phyloP scores from a whole-genome alignment of 768 basidiomycete species.

The Sporobolomyces phaffii region DNA sequence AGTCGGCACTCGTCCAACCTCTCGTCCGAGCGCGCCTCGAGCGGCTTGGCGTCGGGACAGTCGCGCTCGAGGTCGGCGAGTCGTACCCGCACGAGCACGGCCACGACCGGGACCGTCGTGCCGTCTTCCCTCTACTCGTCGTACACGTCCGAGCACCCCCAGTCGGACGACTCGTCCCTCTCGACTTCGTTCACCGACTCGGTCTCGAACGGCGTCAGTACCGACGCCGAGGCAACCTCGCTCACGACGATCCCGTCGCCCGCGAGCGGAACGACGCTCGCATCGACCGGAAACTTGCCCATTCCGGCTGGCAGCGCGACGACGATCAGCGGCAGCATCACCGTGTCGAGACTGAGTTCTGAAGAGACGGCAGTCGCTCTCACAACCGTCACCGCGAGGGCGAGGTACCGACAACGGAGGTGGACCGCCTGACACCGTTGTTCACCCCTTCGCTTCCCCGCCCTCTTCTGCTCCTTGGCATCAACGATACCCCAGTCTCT shows the following conservation, averaged over 20 bases:
- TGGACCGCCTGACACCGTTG: background rate
- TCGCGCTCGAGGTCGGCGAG: background rate
- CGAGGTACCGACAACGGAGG: background rate
- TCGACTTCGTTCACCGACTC: background rate
- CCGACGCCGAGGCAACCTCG: background rate
- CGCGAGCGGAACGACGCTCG: slow-evolving; percentile 3
- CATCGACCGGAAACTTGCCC: slow-evolving; percentile 31
- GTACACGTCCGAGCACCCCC: slow-evolving; percentile 21
- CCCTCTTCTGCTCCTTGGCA: background rate
- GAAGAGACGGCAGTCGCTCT: background rate
- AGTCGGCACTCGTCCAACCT: background rate
- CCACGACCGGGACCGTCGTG: slow-evolving; percentile 24
- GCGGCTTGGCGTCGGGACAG: background rate
- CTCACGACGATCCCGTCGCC: slow-evolving; percentile 5
- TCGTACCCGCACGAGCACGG: background rate
- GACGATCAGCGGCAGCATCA: slow-evolving; percentile 16
- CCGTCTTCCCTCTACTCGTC: slow-evolving; percentile 26
- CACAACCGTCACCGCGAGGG: background rate
- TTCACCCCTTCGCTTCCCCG: background rate
- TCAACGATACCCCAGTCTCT: too few species aligned
- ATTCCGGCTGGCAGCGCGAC: slow-evolving; percentile 20
- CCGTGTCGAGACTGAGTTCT: background rate
- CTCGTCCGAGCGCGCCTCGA: background rate
- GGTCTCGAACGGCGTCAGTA: background rate
- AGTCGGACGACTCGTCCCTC: background rate